A percentile compares a stretch with the other conserved stretches of the same genome.
Evolutionary conservation across 495 filamentous ascomycete species (phyloP).

Genomic region (Xylaria curta): DNA sequence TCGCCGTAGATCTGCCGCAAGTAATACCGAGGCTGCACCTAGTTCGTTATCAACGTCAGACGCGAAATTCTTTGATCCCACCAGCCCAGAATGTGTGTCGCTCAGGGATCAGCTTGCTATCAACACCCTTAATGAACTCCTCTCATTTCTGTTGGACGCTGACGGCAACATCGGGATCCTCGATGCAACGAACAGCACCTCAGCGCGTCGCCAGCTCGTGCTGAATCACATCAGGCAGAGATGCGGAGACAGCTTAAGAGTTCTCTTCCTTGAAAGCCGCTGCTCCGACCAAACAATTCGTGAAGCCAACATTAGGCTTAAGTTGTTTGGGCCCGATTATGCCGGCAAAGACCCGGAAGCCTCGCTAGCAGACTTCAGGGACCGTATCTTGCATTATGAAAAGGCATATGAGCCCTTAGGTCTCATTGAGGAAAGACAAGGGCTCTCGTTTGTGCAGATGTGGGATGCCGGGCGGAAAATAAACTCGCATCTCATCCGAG

Average conservation of each 20-base stretch:
- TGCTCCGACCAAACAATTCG: conserved; percentile 73
- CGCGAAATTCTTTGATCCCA: conserved; percentile 79
- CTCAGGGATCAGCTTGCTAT: conserved; percentile 79
- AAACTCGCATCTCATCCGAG: conserved; percentile 77
- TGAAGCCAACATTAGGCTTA: conserved; percentile 84
- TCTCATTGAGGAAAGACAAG: conserved; percentile 74
- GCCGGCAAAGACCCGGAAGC: conserved; percentile 73
- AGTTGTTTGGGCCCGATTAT: conserved; percentile 83
- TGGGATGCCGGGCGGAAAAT: conserved; percentile 86
- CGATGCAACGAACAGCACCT: conserved; percentile 84
- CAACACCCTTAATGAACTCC: conserved; percentile 76
- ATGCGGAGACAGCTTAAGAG: conserved; percentile 71
- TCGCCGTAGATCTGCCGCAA: conserved; percentile 72
- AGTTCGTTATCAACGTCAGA: conserved; percentile 49
- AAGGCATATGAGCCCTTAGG: conserved; percentile 79
- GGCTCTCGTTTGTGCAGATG: conserved; percentile 58
- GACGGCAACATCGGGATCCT: conserved; percentile 83
- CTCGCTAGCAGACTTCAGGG: conserved; percentile 78
- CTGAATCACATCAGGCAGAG: conserved; percentile 73
- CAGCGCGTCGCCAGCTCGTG: conserved; percentile 71
- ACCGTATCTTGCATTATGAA: conserved; percentile 77
- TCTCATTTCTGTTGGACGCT: conserved; percentile 72
- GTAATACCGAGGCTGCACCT: background rate
- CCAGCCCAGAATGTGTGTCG: conserved; percentile 72
- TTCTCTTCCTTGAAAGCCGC: conserved; percentile 79